These are phyloP conservation scores for Colletotrichum limetticola DNA, from an alignment of 2,329 filamentous ascomycete species.

Conservation along the genomic window DNA sequence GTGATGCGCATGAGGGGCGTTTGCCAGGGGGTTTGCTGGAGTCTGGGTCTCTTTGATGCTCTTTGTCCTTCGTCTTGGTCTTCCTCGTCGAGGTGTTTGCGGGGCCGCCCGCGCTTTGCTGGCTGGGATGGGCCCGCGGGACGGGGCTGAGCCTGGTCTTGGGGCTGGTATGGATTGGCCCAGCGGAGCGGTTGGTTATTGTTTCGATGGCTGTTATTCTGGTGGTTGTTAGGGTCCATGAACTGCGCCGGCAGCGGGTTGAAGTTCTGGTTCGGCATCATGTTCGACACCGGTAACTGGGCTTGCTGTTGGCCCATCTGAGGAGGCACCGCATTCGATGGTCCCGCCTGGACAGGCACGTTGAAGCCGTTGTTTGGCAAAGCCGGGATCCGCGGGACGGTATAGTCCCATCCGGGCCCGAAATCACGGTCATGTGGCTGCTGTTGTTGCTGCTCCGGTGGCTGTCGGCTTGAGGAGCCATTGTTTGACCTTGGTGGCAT, in stretches of 20 bases:
- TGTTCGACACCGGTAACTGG: background rate
- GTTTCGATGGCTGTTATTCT: background rate
- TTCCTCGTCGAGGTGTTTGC: too few relatives aligned
- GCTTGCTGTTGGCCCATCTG: background rate
- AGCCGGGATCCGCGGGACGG: background rate
- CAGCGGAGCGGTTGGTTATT: background rate
- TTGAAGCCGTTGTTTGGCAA: background rate
- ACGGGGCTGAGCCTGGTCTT: background rate
- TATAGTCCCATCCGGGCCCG: background rate
- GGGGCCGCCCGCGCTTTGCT: too few relatives aligned
- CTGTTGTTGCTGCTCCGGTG: background rate
- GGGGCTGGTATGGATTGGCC: background rate
- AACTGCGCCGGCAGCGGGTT: background rate
- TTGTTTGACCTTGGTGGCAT: background rate
- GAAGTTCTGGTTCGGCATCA: background rate
- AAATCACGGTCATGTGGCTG: background rate
- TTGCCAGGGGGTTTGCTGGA: too few relatives aligned
- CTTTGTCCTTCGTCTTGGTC: background rate
- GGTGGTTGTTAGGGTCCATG: background rate
- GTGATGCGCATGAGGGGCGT: background rate
- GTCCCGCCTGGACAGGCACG: background rate
- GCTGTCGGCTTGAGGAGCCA: background rate
- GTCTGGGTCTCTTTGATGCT: background rate
- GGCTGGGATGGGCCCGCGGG: background rate
- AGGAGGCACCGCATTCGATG: background rate